Conservation (phyloP, 2,329 filamentous ascomycete genomes). For the Penicillium sp. region DNA sequence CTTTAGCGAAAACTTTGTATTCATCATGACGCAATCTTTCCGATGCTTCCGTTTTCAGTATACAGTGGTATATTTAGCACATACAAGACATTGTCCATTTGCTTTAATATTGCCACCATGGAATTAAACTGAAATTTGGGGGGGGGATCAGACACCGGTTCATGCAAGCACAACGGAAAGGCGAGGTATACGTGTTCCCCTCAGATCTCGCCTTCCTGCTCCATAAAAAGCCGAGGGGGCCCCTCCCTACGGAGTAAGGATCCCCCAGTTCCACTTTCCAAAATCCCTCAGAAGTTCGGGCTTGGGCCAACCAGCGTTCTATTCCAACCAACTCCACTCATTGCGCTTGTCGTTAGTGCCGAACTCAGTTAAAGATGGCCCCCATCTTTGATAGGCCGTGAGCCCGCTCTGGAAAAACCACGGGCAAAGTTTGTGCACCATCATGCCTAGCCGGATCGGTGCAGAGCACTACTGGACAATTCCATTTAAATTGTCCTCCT, state of each 20-base stretch:
- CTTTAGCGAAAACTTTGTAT: neutral
- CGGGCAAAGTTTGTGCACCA: neutral
- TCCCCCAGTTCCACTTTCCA: conserved; percentile 14
- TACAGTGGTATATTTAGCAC: neutral
- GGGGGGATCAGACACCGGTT: neutral
- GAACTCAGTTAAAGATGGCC: conserved; percentile 14
- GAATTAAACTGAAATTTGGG: neutral
- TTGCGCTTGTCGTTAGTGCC: neutral
- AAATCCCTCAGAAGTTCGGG: conserved; percentile 18
- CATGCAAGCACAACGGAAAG: neutral
- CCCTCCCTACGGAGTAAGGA: conserved; percentile 19
- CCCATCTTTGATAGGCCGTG: neutral
- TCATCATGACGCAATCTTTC: neutral
- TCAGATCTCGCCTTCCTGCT: neutral
- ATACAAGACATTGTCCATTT: neutral
- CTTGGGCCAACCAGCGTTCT: neutral
- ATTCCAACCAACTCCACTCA: neutral
- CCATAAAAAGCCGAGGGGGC: conserved; percentile 6
- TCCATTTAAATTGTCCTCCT: neutral
- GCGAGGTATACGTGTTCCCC: neutral
- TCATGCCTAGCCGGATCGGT: neutral
- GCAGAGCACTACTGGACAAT: neutral
- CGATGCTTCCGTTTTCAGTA: neutral
- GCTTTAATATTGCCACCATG: neutral
- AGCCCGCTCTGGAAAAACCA: neutral